phyloP scores from a whole-genome alignment of 345 rosid genomes.

The Cardamine chenopodiifolia region DNA sequence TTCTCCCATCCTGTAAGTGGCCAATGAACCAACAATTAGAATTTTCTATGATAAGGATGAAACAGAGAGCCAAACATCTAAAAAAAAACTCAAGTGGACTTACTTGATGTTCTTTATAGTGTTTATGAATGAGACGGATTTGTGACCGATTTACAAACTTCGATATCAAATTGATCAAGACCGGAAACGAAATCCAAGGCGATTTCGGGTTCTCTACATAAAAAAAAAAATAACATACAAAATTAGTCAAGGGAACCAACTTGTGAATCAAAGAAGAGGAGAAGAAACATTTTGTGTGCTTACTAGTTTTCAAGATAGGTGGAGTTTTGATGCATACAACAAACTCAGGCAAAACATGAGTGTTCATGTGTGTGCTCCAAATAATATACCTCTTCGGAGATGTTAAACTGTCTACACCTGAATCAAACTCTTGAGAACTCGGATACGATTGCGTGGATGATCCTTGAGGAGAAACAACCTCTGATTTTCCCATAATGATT shows the following conservation, averaged over 20 bases:
- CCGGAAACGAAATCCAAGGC: slow-evolving; percentile 70
- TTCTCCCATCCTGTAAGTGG: slow-evolving; percentile 55
- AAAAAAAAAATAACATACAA: slow-evolving; percentile 11
- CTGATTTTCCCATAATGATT: slow-evolving; percentile 60
- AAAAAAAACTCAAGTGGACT: slow-evolving; percentile 3
- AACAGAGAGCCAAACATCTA: background rate
- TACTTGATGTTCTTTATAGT: slow-evolving; percentile 51
- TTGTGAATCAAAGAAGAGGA: background rate
- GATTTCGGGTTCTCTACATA: slow-evolving; percentile 49
- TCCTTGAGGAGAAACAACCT: slow-evolving; percentile 42
- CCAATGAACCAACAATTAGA: background rate
- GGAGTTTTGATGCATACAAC: slow-evolving; percentile 60
- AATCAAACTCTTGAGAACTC: slow-evolving; percentile 63
- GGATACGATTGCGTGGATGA: slow-evolving; percentile 49
- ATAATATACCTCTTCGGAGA: slow-evolving; percentile 60
- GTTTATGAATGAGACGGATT: slow-evolving; percentile 46
- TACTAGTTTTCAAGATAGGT: slow-evolving; percentile 42
- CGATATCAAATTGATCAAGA: slow-evolving; percentile 53
- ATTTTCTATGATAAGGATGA: background rate
- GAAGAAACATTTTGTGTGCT: background rate
- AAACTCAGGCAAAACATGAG: slow-evolving; percentile 67
- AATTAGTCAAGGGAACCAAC: slow-evolving; percentile 17
- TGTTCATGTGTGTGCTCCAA: slow-evolving; percentile 70
- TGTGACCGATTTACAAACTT: slow-evolving; percentile 48
- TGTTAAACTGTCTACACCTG: slow-evolving; percentile 56